phyloP scores from a whole-genome alignment of 2,329 filamentous ascomycete species.

The Aspergillus awamori region DNA sequence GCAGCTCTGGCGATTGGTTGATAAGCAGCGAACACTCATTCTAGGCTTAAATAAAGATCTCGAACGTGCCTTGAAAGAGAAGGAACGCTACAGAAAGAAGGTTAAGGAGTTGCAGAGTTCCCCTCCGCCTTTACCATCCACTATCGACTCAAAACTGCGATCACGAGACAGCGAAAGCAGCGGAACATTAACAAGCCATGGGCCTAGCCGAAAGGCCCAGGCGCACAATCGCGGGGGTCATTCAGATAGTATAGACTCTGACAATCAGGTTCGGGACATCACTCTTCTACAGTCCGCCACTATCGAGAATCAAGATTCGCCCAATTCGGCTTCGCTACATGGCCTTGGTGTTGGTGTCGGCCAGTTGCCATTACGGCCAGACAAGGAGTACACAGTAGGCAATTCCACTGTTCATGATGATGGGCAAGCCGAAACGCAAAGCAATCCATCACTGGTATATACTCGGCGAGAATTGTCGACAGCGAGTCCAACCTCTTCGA shows the following conservation, averaged over 20 bases:
- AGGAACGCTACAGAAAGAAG: conserved; percentile 90
- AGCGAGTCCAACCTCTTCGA: conserved; percentile 24
- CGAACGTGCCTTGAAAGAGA: conserved; percentile 87
- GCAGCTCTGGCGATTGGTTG: conserved; percentile 92
- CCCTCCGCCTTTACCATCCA: conserved; percentile 42
- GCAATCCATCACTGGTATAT: conserved; percentile 15
- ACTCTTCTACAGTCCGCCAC: not conserved
- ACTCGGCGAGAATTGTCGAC: conserved; percentile 20
- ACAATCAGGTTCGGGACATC: not conserved
- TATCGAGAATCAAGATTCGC: not conserved
- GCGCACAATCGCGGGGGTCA: not conserved
- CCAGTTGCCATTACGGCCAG: not conserved
- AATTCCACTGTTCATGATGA: conserved; percentile 6
- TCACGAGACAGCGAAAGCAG: conserved; percentile 18
- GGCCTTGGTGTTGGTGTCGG: conserved; percentile 12
- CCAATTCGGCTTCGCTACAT: conserved; percentile 8
- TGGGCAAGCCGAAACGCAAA: conserved; percentile 12
- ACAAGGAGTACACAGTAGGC: not conserved
- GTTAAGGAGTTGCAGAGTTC: conserved; percentile 71
- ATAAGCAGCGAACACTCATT: conserved; percentile 95
- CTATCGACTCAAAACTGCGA: conserved; percentile 13
- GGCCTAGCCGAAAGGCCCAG: not conserved
- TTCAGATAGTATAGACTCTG: not conserved
- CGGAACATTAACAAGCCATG: not conserved
- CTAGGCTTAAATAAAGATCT: conserved; percentile 92